Evolutionary conservation across 441 rosid genomes (phyloP).

Genomic region (Pelargonium myrrhifolium): DNA sequence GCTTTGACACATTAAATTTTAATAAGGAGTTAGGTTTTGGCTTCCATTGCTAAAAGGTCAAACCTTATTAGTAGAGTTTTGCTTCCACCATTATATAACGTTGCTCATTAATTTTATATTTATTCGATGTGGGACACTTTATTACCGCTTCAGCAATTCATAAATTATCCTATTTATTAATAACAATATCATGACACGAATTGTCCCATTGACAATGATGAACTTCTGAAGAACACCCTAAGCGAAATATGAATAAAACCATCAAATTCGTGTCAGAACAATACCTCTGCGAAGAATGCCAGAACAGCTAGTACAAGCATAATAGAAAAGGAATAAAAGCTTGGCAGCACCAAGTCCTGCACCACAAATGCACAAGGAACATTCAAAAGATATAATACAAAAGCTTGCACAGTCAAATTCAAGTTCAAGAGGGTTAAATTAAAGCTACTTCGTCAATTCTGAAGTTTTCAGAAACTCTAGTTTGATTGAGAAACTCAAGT

Average conservation of each 20-base stretch:
- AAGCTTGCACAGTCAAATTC: background rate
- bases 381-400: background rate
- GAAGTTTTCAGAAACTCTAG: background rate
- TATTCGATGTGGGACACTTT: too few relatives aligned
- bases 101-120: too few relatives aligned
- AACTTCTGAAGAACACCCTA: background rate
- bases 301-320: constrained; percentile 52
- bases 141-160: too few relatives aligned
- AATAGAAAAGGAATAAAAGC: constrained; percentile 37
- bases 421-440: background rate
- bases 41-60: too few relatives aligned
- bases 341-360: constrained; percentile 71
- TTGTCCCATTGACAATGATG: background rate
- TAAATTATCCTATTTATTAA: background rate
- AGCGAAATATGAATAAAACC: background rate
- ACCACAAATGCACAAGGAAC: constrained; percentile 13
- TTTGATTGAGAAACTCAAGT: background rate
- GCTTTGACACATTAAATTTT: too few relatives aligned
- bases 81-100: too few relatives aligned
- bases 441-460: background rate
- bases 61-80: too few relatives aligned
- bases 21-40: too few relatives aligned
- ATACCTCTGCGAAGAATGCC: constrained; percentile 77
- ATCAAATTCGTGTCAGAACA: background rate
- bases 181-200: background rate